Base-by-base conservation (phyloP, 305 asterid genomes). In the Solanum hybrid region DNA sequence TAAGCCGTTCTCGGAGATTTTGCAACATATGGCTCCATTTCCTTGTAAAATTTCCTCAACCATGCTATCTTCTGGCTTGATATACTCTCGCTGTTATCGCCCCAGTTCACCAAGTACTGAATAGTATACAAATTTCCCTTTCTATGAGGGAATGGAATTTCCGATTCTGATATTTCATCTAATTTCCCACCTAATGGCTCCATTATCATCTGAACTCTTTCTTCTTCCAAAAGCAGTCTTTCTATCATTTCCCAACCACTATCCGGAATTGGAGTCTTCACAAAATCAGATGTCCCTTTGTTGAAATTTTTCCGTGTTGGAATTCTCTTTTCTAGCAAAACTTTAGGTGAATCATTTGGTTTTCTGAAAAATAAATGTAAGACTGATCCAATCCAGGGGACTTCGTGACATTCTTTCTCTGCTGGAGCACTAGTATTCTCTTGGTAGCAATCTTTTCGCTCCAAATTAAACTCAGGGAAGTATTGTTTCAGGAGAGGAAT, bases 21-120 rank as follows among this genome's bases (percentile, higher is more conserved):
- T 12, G 97, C 93, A 7, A 93, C 98, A 32, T 64, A 95, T 5
- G 98, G 96, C 88, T 84, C 71, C 98, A 94, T 94, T 90, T 91
- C 91, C 37, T 86, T 73, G 91, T 90, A 94, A 15, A 93, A 2
- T 32, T 84, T 86, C 27, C 95, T 90, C 0, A 90, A 90, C 89
- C 91, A 95, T 7, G 56, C 60, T 3, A 93, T 75, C 92, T 92
- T 90, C 93, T 0, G 89, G 90, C 3, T 85, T 92, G 34, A 90
- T 93, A 13, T 90, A 89, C 85, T 92, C 94, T 32, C 19, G 1
- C 38, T 82, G 24, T 82, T 82, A 10, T 86, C 91, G 5, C 19
- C 19, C 91, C 91, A 89, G 2, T 71, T 40, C 1, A 87, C 85
- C 17, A 87, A n/a, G 14, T 90, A 88, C 76, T 90, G 90, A 32